Base-by-base conservation (phyloP, 352 stramenopile species). In the Phytophthora kernoviae region DNA sequence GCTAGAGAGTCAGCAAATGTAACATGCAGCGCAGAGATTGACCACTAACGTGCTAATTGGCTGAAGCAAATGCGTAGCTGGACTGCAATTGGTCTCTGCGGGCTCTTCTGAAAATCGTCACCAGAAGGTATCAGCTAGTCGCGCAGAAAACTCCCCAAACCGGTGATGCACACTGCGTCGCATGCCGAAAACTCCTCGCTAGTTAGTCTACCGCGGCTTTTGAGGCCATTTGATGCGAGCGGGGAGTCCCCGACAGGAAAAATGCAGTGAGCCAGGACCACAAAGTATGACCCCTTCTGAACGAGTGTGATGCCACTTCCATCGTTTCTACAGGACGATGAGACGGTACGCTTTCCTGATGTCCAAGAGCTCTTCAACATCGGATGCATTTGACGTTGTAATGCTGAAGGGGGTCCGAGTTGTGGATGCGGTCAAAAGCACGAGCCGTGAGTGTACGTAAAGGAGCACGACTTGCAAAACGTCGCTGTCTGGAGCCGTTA, bases 121-220 rank as follows among this genome's bases (percentile, higher is more conserved):
- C 34, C 9, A 17, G 9, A 41, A 41, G 34, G 34, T 41, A 41
- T 41, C 34, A 41, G 34, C 34, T 41, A 41, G 14, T n/a, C 15
- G 53, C 22, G 34, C 42, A 60, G 26, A 60, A 53, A 51, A 34
- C 10, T 30, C 30, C 21, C 39, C 47, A 34, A 58, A 40, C 53
- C 52, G 21, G 40, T 59, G 57, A 65, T 54, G 57, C 57, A 59
- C 17, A 18, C 57, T 65, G 56, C 48, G 57, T 59, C 10, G 26
- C 26, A 21, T 54, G 32, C 32, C 17, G 24, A 30, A 30, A 7
- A 6, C 24, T 30, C 24, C 24, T n/a, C 24, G 24, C 24, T 30
- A 6, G 24, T 7, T 30, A 30, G 24, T 30, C 24, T 3, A 30
- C 6, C 24, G 24, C 6, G 24, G 6, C 24, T 30, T 3, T 30